Percentiles rank a stretch among this genome's conserved stretches.
These are phyloP conservation scores for Solanum chacoense DNA, from an alignment of 305 asterid genomes.

Conservation along the genomic window DNA sequence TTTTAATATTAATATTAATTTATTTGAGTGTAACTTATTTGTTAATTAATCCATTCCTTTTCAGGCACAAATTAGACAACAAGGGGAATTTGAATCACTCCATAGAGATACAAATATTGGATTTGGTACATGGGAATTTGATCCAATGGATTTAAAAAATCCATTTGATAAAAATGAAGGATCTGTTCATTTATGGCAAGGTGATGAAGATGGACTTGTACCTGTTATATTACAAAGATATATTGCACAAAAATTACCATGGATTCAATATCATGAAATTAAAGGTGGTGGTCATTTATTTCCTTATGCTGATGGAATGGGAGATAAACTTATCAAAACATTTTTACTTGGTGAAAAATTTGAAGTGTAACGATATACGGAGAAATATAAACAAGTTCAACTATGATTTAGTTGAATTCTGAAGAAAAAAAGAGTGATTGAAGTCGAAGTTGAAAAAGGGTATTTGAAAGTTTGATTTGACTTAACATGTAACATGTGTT, in stretches of 20 bases:
- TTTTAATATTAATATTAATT: neutral
- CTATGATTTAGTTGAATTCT: neutral
- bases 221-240: conserved; percentile 47
- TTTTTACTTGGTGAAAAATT: conserved; percentile 27
- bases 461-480: neutral
- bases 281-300: conserved; percentile 68
- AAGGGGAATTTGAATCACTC: conserved; percentile 59
- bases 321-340: conserved; percentile 35
- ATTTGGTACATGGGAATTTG: conserved; percentile 78
- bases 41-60: neutral
- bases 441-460: neutral
- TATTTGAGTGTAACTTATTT: neutral
- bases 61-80: conserved; percentile 45
- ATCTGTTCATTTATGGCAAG: conserved; percentile 60
- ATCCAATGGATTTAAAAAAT: conserved; percentile 53
- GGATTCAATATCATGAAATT: conserved; percentile 68
- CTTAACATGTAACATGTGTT: neutral
- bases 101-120: conserved; percentile 66
- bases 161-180: conserved; percentile 42
- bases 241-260: conserved; percentile 49
- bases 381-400: neutral
- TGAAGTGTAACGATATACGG: neutral
- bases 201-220: conserved; percentile 53
- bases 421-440: neutral
- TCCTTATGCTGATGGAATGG: conserved; percentile 39